A percentile compares a stretch with the other conserved stretches of the same genome.
These are phyloP conservation scores for Diaporthe capsici DNA, from an alignment of 2,329 filamentous ascomycete species.

Conservation along the genomic window DNA sequence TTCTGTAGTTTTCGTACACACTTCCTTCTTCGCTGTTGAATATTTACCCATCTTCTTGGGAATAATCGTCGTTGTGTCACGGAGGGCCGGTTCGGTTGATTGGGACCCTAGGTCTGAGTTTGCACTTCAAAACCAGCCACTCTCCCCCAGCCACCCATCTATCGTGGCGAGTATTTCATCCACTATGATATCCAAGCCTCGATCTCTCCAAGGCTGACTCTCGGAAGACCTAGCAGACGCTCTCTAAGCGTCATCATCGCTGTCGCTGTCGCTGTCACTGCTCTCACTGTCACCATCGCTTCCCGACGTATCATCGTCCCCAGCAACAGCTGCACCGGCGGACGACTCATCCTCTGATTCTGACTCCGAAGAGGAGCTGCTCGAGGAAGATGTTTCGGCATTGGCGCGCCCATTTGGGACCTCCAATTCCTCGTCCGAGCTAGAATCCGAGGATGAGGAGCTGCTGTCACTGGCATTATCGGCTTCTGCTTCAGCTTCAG, in stretches of 20 bases:
- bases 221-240: not conserved
- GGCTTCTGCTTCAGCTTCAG: slow-evolving; percentile 50
- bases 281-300: slow-evolving; percentile 43
- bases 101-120: not conserved
- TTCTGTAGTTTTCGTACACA: slow-evolving; percentile 42
- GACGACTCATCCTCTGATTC: slow-evolving; percentile 42
- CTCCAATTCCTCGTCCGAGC: slow-evolving; percentile 48
- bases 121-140: not conserved
- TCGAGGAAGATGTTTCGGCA: slow-evolving; percentile 45
- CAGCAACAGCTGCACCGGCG: slow-evolving; percentile 36
- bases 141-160: not conserved
- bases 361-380: slow-evolving; percentile 46
- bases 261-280: slow-evolving; percentile 44
- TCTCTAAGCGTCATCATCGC: slow-evolving; percentile 43
- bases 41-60: no score
- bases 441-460: slow-evolving; percentile 54
- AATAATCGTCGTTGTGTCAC: not conserved
- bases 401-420: slow-evolving; percentile 31
- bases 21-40: slow-evolving; percentile 33
- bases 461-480: slow-evolving; percentile 51
- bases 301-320: slow-evolving; percentile 40
- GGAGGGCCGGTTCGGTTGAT: no score
- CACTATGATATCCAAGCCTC: no score
- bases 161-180: not conserved
- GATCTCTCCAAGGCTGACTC: no score